Conservation (phyloP, 2,329 filamentous ascomycete species). For the Fusarium concolor region DNA sequence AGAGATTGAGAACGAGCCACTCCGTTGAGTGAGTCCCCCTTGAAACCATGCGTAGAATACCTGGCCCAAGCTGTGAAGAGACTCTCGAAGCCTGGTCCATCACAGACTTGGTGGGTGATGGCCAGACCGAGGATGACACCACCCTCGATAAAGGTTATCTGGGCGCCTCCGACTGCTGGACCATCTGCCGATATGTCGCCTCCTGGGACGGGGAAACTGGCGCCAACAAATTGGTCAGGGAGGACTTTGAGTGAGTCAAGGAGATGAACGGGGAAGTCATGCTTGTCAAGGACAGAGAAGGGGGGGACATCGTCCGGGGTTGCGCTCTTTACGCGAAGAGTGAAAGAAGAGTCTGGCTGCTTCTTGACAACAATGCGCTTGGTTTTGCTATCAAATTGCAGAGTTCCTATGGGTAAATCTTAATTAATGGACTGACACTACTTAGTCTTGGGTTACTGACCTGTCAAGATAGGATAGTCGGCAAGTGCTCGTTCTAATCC, state of each 20-base stretch:
- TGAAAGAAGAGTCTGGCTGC: slow-evolving; percentile 10
- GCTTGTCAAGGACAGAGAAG: slow-evolving; percentile 3
- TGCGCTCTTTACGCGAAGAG: slow-evolving; percentile 9
- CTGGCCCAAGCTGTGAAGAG: slow-evolving; percentile 22
- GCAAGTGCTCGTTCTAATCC: slow-evolving; percentile 20
- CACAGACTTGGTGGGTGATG: slow-evolving; percentile 20
- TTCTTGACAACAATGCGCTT: slow-evolving; percentile 9
- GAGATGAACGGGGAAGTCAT: slow-evolving; percentile 15
- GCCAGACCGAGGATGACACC: slow-evolving; percentile 24
- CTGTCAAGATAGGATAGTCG: slow-evolving; percentile 18
- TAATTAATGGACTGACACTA: not conserved
- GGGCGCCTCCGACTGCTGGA: slow-evolving; percentile 9
- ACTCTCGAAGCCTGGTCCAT: slow-evolving; percentile 27
- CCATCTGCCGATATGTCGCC: not conserved
- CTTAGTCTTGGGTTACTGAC: not conserved
- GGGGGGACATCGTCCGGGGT: not conserved
- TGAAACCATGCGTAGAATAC: too few species aligned
- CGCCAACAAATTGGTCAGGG: not conserved
- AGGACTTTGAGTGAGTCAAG: slow-evolving; percentile 10
- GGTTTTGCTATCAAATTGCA: slow-evolving; percentile 10
- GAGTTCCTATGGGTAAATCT: not conserved
- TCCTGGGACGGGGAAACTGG: not conserved
- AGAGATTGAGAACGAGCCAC: not conserved
- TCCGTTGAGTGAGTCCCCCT: not conserved
- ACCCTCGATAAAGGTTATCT: slow-evolving; percentile 25